Evolutionary conservation across 129 eudicot species (phyloP).

Genomic region (Flaveria brownii): DNA sequence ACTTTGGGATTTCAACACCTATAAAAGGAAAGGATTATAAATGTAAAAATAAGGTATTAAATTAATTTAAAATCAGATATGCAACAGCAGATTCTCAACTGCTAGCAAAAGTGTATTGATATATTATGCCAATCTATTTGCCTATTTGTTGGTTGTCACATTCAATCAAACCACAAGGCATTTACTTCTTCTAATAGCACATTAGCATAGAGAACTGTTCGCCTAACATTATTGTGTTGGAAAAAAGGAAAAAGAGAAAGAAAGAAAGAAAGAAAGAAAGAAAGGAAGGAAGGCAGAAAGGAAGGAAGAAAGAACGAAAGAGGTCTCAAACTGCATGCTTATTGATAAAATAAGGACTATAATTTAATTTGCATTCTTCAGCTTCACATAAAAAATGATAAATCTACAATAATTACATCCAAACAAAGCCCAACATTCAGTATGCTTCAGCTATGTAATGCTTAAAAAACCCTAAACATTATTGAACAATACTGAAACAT

Average conservation of each 20-base stretch:
- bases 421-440: no score
- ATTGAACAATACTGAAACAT: not conserved
- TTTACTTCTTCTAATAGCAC: not conserved
- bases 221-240: not conserved
- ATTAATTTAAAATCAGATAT: not conserved
- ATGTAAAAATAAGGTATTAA: not conserved
- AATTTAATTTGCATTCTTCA: not conserved
- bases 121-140: not conserved
- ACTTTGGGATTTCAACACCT: conserved; percentile 88
- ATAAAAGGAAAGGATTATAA: conserved; percentile 2
- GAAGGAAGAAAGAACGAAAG: no score
- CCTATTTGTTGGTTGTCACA: not conserved
- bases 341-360: not conserved
- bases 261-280: no score
- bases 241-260: no score
- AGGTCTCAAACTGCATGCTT: not conserved
- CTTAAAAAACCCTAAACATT: no score
- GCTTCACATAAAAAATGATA: no score
- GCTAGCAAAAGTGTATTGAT: not conserved
- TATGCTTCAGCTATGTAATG: not conserved
- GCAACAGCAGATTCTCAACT: not conserved
- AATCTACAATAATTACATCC: no score
- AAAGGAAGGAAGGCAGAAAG: no score
- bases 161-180: not conserved
- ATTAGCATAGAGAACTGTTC: not conserved